Percentiles rank a stretch among this genome's conserved stretches.
These are phyloP conservation scores for Cryptococcus sp. DNA, from an alignment of 1,284 basidiomycete genomes.

Conservation along the genomic window DNA sequence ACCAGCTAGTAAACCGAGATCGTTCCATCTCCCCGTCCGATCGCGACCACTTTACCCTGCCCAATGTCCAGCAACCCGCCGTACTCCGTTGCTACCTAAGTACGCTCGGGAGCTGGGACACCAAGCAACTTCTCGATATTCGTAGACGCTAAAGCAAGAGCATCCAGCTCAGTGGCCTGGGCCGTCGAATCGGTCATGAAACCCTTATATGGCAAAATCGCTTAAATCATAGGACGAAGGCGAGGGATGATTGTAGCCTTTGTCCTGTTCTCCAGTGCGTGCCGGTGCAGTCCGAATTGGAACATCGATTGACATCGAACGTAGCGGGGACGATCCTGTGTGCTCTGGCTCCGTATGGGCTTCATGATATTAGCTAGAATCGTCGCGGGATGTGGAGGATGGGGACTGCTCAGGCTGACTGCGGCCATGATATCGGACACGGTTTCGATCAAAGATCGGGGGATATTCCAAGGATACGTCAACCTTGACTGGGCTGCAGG, in stretches of 20 bases:
- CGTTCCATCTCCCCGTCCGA: slow-evolving; percentile 6
- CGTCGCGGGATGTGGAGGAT: slow-evolving; percentile 3
- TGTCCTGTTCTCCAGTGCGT: background rate
- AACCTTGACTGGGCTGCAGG: slow-evolving; percentile 3
- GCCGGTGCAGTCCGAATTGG: too few relatives aligned
- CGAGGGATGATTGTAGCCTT: slow-evolving; percentile 12
- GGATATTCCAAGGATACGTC: slow-evolving; percentile 4
- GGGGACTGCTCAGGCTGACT: slow-evolving; percentile 1
- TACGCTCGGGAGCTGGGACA: background rate
- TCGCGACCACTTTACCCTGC: slow-evolving; percentile 4
- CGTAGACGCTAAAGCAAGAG: background rate
- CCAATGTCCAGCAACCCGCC: slow-evolving; percentile 4
- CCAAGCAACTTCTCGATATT: slow-evolving; percentile 6
- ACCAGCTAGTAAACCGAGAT: too few relatives aligned
- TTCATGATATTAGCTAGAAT: slow-evolving; percentile 5
- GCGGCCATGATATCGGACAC: slow-evolving; percentile 7
- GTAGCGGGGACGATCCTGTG: slow-evolving; percentile 2
- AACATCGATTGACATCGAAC: background rate
- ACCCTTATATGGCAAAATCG: slow-evolving; percentile 15
- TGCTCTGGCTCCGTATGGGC: slow-evolving; percentile 3
- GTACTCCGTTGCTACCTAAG: slow-evolving; percentile 8
- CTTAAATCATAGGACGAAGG: slow-evolving; percentile 14
- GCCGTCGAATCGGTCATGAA: slow-evolving; percentile 5
- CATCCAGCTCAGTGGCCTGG: slow-evolving; percentile 1
- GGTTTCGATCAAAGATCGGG: slow-evolving; percentile 4